phyloP scores from a whole-genome alignment of 2,329 filamentous ascomycete genomes.

The Periconia sp. region DNA sequence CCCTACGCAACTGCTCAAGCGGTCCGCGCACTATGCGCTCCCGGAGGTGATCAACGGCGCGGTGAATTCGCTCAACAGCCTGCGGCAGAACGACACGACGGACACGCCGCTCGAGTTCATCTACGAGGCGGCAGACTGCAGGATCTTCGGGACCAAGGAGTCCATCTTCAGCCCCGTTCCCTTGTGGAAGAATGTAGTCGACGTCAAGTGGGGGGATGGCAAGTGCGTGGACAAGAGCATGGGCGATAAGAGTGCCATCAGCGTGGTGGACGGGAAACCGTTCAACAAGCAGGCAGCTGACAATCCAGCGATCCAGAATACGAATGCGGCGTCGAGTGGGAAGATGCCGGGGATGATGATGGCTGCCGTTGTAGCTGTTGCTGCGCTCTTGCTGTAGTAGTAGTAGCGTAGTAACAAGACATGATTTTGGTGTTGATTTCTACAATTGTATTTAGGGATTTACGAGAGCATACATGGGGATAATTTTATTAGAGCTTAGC shows the following conservation, averaged over 20 bases:
- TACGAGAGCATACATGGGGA: too few relatives aligned
- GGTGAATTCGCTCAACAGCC: slow-evolving; percentile 30
- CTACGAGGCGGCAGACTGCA: slow-evolving; percentile 65
- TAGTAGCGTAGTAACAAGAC: too few relatives aligned
- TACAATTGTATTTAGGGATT: too few relatives aligned
- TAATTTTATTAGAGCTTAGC: too few relatives aligned
- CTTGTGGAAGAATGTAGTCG: slow-evolving; percentile 53
- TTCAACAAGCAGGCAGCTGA: slow-evolving; percentile 10
- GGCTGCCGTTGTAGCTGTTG: not conserved
- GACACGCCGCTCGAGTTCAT: slow-evolving; percentile 61
- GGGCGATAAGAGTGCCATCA: slow-evolving; percentile 19
- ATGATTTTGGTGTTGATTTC: too few relatives aligned
- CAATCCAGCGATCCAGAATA: not conserved
- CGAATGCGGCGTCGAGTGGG: slow-evolving; percentile 1
- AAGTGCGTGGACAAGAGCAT: slow-evolving; percentile 22
- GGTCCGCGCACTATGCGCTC: slow-evolving; percentile 8
- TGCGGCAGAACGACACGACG: slow-evolving; percentile 29
- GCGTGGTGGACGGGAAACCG: slow-evolving; percentile 10
- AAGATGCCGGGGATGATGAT: slow-evolving; percentile 3
- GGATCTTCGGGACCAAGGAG: slow-evolving; percentile 61
- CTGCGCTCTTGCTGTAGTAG: slow-evolving; percentile 3
- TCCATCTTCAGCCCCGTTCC: slow-evolving; percentile 56
- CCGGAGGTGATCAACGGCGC: slow-evolving; percentile 7
- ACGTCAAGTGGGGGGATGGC: slow-evolving; percentile 25
- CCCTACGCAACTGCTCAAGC: slow-evolving; percentile 15